These are phyloP conservation scores for Kitagawia praeruptora DNA, from an alignment of 129 eudicot species.

Conservation along the genomic window DNA sequence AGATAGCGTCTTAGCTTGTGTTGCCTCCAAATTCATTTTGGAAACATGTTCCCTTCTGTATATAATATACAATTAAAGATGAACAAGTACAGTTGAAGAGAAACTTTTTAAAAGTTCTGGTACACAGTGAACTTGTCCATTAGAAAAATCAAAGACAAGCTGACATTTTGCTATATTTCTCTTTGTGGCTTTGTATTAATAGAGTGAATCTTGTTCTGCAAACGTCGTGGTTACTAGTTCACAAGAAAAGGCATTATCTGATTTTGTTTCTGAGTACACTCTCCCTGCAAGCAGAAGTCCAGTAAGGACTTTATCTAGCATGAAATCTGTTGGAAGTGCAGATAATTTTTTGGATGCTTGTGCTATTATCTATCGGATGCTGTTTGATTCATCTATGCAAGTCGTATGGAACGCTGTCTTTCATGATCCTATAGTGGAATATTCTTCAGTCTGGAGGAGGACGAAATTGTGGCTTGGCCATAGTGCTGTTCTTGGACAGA, in stretches of 20 bases:
- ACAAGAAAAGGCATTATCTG: slow-evolving; percentile 26
- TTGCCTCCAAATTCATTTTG: not conserved
- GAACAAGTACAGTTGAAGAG: not conserved
- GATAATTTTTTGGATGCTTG: slow-evolving; percentile 39
- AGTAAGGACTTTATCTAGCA: slow-evolving; percentile 13
- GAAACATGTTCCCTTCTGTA: not conserved
- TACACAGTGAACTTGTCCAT: not conserved
- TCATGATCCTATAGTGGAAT: slow-evolving; percentile 51
- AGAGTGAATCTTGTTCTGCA: slow-evolving; percentile 9
- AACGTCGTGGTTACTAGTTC: slow-evolving; percentile 20
- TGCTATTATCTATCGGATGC: slow-evolving; percentile 25
- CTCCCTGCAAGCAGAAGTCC: slow-evolving; percentile 6
- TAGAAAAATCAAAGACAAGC: not conserved
- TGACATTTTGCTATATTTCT: slow-evolving; percentile 4
- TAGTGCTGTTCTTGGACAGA: slow-evolving; percentile 17
- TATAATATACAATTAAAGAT: not conserved
- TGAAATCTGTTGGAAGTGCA: slow-evolving; percentile 52
- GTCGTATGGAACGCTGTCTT: slow-evolving; percentile 75
- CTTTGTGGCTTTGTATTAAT: slow-evolving; percentile 18
- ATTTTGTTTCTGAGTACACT: slow-evolving; percentile 17
- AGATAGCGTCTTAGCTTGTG: not conserved
- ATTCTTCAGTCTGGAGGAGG: slow-evolving; percentile 64
- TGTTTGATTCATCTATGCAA: slow-evolving; percentile 63
- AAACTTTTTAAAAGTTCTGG: not conserved
- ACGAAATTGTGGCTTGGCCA: slow-evolving; percentile 34